phyloP scores from a whole-genome alignment of 2,329 filamentous ascomycete species.

The Tolypocladium ophioglossoides region DNA sequence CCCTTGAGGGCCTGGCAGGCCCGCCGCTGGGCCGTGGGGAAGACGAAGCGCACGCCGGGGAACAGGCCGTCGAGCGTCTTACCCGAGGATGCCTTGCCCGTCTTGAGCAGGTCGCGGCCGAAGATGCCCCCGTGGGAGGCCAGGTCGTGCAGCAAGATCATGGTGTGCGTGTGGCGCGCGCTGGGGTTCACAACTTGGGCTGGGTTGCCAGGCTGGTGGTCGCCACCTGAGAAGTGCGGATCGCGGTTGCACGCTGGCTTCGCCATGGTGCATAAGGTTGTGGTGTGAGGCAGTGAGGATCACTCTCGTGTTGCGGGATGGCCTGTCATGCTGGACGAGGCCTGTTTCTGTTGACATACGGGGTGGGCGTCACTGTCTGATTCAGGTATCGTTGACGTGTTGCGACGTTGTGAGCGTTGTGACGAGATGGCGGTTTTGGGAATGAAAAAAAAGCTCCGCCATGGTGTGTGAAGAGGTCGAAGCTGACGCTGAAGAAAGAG shows the following conservation, averaged over 20 bases:
- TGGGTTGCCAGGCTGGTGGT: not conserved
- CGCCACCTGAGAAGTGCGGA: not conserved
- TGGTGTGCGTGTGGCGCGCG: conserved; percentile 12
- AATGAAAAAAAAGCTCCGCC: too few relatives aligned
- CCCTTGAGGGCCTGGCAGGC: conserved; percentile 32
- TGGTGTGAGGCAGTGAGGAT: not conserved
- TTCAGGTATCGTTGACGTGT: not conserved
- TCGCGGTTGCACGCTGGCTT: not conserved
- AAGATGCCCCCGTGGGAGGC: conserved; percentile 22
- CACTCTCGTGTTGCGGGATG: not conserved
- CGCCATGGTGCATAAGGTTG: not conserved
- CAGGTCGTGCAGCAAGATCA: conserved; percentile 20
- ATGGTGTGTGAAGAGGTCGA: not conserved
- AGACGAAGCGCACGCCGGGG: conserved; percentile 34
- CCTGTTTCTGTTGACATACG: not conserved
- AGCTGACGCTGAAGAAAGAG: not conserved
- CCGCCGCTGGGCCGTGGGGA: conserved; percentile 35
- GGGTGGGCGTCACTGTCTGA: not conserved
- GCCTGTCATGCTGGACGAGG: not conserved
- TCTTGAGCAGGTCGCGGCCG: conserved; percentile 20
- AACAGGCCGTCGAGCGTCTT: conserved; percentile 20
- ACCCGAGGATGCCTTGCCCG: conserved; percentile 9
- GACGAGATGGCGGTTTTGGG: not conserved
- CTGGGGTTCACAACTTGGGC: conserved; percentile 12
- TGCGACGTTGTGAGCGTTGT: not conserved